A percentile compares a stretch with the other conserved stretches of the same genome.
phyloP scores from a whole-genome alignment of 2,329 filamentous ascomycete species.

The Colletotrichum cuscutae region DNA sequence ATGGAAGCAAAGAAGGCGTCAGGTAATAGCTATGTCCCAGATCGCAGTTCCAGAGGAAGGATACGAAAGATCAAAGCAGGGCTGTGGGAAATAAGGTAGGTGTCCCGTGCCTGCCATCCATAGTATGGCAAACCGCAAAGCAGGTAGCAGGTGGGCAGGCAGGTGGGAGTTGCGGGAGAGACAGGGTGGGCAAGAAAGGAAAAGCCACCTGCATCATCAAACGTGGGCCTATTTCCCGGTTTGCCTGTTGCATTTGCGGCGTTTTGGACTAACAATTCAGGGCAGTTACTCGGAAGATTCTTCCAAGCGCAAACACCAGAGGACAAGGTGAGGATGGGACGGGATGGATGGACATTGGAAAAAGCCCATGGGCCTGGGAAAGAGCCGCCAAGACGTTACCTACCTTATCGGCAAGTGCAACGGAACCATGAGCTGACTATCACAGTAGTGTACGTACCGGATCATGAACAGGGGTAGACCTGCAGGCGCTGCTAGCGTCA shows the following conservation, averaged over 20 bases:
- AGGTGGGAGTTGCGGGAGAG: background rate
- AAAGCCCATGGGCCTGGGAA: background rate
- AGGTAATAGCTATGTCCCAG: background rate
- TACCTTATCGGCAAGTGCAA: background rate
- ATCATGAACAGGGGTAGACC: background rate
- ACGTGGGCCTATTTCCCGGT: background rate
- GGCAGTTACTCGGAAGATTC: background rate
- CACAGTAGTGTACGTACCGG: background rate
- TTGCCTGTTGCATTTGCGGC: background rate
- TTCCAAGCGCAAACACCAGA: background rate
- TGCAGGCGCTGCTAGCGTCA: background rate
- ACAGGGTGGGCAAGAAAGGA: background rate
- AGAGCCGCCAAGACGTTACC: slow-evolving; percentile 22
- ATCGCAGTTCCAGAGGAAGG: background rate
- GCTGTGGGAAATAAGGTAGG: background rate
- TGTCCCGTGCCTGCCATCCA: background rate
- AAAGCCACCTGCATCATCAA: slow-evolving; percentile 17
- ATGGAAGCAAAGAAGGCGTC: background rate
- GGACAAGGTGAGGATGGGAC: background rate
- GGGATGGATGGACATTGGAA: background rate
- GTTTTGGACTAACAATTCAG: background rate
- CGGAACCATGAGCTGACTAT: background rate
- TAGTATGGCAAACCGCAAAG: background rate
- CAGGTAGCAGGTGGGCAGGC: background rate
- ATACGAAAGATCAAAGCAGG: background rate